Evolutionary conservation across 805 yeast species (phyloP).

Genomic region (Sugiyamaella marilandica): DNA sequence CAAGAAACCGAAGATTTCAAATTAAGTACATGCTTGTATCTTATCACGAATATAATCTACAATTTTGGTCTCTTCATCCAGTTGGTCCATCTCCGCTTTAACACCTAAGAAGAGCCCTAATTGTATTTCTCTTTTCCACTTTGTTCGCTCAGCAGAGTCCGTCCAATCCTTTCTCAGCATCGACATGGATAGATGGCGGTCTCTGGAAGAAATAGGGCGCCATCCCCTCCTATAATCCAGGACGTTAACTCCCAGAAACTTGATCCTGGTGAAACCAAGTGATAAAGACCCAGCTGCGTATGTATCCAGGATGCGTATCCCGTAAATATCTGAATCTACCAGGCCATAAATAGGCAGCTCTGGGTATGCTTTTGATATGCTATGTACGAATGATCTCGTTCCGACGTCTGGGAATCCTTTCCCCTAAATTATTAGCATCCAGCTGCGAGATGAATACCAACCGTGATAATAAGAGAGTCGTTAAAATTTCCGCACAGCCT

Average conservation of each 20-base stretch:
- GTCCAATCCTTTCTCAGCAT: constrained; percentile 30
- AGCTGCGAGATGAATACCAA: constrained; percentile 2
- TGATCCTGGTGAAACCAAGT: constrained; percentile 13
- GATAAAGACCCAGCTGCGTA: constrained; percentile 29
- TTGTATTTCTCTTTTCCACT: constrained; percentile 45
- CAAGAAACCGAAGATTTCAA: constrained; percentile 19
- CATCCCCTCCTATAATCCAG: constrained; percentile 37
- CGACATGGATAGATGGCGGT: constrained; percentile 30
- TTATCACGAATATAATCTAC: constrained; percentile 17
- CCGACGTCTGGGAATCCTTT: constrained; percentile 62
- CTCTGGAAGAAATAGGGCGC: constrained; percentile 28
- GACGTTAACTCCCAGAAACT: constrained; percentile 41
- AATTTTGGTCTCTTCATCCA: constrained; percentile 22
- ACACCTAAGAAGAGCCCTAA: constrained; percentile 46
- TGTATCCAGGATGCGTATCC: constrained; percentile 46
- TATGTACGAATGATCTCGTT: constrained; percentile 42
- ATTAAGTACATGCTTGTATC: not conserved
- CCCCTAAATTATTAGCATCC: constrained; percentile 33
- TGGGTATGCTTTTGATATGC: constrained; percentile 29
- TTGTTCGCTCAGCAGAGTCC: constrained; percentile 13
- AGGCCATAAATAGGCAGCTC: constrained; percentile 41
- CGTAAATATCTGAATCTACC: constrained; percentile 65
- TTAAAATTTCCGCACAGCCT: constrained; percentile 27
- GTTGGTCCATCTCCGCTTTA: constrained; percentile 56
- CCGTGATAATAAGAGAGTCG: constrained; percentile 40